Base-by-base conservation (phyloP, 75 land plant species). In the Isoetes taiwanensis region DNA sequence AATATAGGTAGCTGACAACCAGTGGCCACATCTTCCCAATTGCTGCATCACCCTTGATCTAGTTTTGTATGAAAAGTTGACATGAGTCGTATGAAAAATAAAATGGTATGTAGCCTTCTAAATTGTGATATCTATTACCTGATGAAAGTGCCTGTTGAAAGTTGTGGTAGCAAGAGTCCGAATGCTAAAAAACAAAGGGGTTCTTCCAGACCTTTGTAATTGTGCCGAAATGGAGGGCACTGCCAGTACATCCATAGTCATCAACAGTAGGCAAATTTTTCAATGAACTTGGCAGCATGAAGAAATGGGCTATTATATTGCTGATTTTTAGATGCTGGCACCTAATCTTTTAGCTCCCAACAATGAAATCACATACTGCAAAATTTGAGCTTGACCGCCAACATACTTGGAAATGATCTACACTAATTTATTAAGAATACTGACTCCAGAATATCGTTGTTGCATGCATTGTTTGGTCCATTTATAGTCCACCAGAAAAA, bases 111-210 rank as follows among this genome's bases (percentile, higher is more conserved):
- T n/a, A n/a, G n/a, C n/a, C n/a, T n/a, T n/a, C n/a, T n/a, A n/a
- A n/a, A n/a, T n/a, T n/a, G n/a, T n/a, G n/a, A n/a, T n/a, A n/a
- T n/a, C n/a, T n/a, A 24, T 20, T 28, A 90, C 99, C 90, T 94
- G 99, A 61, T 94, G 99, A 65, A 94, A 94, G 70, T 94, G 99
- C 62, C 99, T 94, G 61, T n/a, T n/a, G n/a, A 94, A 88, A 9
- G 99, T 96, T 42, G 81, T 76, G 0, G 99, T 94, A 21, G 99
- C 86, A 66, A 94, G 75, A 30, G 99, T 23, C 99, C 99, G 56
- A 88, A 88, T 11, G 99, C 90, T 28, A 77, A 56, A 57, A 94
- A 88, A 67, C 96, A 94, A 50, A 94, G 71, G 1, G 99, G 99
- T 63, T 94, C 99, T 67, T 96, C 99, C 17, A 94, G 48, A 24